A percentile compares a stretch with the other conserved stretches of the same genome.
Conservation (phyloP, 495 filamentous ascomycete species). For the Sordaria brevicollis region DNA sequence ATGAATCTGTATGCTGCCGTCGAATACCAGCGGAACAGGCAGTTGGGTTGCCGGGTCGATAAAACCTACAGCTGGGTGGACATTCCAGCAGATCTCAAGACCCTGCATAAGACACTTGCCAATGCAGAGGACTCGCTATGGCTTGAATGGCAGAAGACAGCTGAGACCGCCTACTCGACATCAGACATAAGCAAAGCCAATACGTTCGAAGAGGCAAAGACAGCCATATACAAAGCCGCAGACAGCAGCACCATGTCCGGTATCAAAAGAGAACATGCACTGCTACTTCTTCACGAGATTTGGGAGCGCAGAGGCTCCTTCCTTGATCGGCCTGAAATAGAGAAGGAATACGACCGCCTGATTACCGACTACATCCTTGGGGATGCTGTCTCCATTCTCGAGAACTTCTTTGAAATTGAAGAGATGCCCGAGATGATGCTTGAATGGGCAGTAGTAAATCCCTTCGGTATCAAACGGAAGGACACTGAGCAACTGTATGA, state of each 20-base stretch:
- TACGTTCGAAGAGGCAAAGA: neutral
- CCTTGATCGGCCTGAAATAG: neutral
- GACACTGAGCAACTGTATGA: neutral
- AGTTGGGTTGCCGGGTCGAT: neutral
- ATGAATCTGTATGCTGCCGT: neutral
- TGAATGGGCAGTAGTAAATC: neutral
- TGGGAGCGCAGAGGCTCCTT: neutral
- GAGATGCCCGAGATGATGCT: neutral
- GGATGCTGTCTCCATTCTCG: neutral
- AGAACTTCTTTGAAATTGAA: neutral
- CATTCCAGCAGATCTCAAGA: neutral
- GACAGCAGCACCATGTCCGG: neutral
- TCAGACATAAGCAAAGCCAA: neutral
- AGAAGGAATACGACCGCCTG: neutral
- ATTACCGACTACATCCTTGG: neutral
- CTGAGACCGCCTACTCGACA: neutral
- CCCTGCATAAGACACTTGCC: neutral
- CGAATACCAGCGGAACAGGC: neutral
- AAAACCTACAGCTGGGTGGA: neutral
- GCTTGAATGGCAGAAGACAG: neutral
- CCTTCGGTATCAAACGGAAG: neutral
- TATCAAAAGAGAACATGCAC: neutral
- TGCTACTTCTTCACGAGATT: neutral
- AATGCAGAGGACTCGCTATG: neutral
- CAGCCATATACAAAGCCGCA: neutral